Evolutionary conservation across 2,329 filamentous ascomycete genomes (phyloP).

Genomic region (Fusarium illudens): DNA sequence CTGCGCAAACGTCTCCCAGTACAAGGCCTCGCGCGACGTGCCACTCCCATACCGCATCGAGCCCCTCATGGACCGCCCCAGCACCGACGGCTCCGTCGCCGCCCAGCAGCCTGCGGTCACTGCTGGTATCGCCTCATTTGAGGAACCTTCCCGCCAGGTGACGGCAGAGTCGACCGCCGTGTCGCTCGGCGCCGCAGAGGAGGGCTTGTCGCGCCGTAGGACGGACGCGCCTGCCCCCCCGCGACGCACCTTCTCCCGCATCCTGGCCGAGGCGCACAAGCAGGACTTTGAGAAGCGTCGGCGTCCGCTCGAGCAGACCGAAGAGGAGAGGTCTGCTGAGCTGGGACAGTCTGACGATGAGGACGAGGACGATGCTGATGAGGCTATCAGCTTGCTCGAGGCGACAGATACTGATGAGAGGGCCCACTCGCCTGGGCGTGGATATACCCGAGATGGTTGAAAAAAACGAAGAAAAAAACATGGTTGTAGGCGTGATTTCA

Average conservation of each 20-base stretch:
- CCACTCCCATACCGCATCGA: conserved; percentile 81
- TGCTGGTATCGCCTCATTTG: background rate
- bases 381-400: conserved; percentile 41
- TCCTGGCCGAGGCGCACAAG: conserved; percentile 85
- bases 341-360: conserved; percentile 48
- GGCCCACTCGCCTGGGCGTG: conserved; percentile 28
- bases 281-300: conserved; percentile 91
- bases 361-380: conserved; percentile 46
- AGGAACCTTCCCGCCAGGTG: conserved; percentile 17
- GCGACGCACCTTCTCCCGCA: conserved; percentile 57
- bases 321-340: conserved; percentile 36
- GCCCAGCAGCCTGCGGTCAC: conserved; percentile 3
- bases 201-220: conserved; percentile 45
- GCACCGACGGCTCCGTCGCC: conserved; percentile 44
- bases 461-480: background rate
- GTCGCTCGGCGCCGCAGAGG: conserved; percentile 25
- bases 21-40: conserved; percentile 88
- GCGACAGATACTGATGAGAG: conserved; percentile 40
- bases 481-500: background rate
- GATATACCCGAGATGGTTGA: conserved; percentile 11
- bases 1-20: conserved; percentile 87
- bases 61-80: conserved; percentile 54
- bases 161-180: conserved; percentile 34
- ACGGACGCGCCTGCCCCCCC: conserved; percentile 38
- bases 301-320: conserved; percentile 44